A percentile compares a stretch with the other conserved stretches of the same genome.
These are phyloP conservation scores for Dipodascus albidus DNA, from an alignment of 805 yeast species.

Conservation along the genomic window DNA sequence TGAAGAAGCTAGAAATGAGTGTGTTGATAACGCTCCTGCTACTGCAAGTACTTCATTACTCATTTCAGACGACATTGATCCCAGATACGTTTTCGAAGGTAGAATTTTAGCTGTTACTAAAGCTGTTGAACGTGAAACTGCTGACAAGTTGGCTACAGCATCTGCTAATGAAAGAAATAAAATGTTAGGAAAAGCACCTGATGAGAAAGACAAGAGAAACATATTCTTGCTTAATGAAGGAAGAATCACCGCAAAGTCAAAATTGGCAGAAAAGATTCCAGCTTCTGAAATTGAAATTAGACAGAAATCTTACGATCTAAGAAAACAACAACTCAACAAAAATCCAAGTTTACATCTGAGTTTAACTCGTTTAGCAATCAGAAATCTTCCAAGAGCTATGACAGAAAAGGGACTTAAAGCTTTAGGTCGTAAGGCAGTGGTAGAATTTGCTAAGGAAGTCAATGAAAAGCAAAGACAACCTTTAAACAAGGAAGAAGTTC, in stretches of 20 bases:
- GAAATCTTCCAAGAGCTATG: constrained; percentile 91
- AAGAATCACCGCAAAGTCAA: constrained; percentile 70
- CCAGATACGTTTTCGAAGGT: constrained; percentile 81
- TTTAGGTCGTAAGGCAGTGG: constrained; percentile 87
- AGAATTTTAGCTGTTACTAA: constrained; percentile 75
- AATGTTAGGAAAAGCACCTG: constrained; percentile 67
- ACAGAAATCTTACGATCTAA: constrained; percentile 72
- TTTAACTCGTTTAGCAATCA: constrained; percentile 86
- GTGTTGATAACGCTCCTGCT: constrained; percentile 71
- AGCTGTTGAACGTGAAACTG: constrained; percentile 80
- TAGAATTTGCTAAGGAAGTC: constrained; percentile 86
- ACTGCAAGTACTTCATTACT: constrained; percentile 53
- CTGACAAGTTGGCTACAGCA: constrained; percentile 58
- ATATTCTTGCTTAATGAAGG: constrained; percentile 88
- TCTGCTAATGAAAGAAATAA: constrained; percentile 66
- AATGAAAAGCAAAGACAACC: constrained; percentile 66
- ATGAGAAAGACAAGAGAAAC: constrained; percentile 74
- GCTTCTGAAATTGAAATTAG: constrained; percentile 73
- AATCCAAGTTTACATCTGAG: constrained; percentile 88
- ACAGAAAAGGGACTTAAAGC: constrained; percentile 80
- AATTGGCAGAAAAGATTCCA: constrained; percentile 57
- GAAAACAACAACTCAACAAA: constrained; percentile 82
- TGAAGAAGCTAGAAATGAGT: constrained; percentile 50
- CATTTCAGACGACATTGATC: constrained; percentile 85
- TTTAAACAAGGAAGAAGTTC: constrained; percentile 76